These are phyloP conservation scores for Alternaria ventricosa DNA, from an alignment of 2,329 filamentous ascomycete species.

Conservation along the genomic window DNA sequence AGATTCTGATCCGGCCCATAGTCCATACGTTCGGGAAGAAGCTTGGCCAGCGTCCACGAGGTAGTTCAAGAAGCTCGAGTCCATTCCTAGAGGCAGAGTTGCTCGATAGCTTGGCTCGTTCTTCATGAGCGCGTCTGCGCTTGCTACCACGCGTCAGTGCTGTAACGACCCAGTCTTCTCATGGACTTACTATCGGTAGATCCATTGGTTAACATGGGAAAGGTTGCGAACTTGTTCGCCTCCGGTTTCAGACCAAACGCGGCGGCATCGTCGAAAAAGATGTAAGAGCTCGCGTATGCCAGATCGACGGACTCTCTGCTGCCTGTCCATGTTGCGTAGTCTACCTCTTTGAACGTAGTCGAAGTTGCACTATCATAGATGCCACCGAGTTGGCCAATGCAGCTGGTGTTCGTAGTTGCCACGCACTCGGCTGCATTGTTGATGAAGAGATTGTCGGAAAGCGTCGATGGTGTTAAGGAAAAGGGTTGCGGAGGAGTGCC, in stretches of 20 bases:
- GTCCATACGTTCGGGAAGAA: constrained; percentile 24
- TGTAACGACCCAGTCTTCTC: background rate
- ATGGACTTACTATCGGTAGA: constrained; percentile 21
- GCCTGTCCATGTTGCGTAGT: constrained; percentile 20
- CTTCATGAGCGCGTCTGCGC: constrained; percentile 9
- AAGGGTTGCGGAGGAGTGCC: constrained; percentile 25
- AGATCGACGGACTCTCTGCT: constrained; percentile 21
- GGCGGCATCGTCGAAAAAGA: constrained; percentile 22
- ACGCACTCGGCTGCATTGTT: constrained; percentile 21
- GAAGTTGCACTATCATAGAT: constrained; percentile 21
- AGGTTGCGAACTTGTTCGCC: constrained; percentile 19
- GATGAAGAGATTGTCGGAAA: constrained; percentile 21
- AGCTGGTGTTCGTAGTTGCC: constrained; percentile 23
- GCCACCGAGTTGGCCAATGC: constrained; percentile 23
- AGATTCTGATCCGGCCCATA: constrained; percentile 26
- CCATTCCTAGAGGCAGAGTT: constrained; percentile 20
- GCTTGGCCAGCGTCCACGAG: constrained; percentile 24
- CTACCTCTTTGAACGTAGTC: constrained; percentile 19
- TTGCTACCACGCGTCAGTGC: constrained; percentile 5
- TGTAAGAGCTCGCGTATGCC: constrained; percentile 16
- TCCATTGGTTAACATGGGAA: constrained; percentile 20
- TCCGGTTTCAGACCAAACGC: constrained; percentile 21
- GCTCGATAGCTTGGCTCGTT: constrained; percentile 15
- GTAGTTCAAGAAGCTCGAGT: constrained; percentile 22
- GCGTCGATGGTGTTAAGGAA: constrained; percentile 23